Evolutionary conservation across 139 green algal genomes (phyloP), one percentile per base, ranked within the genome.

Genomic region (Chlamydomonas schloesseri): DNA sequence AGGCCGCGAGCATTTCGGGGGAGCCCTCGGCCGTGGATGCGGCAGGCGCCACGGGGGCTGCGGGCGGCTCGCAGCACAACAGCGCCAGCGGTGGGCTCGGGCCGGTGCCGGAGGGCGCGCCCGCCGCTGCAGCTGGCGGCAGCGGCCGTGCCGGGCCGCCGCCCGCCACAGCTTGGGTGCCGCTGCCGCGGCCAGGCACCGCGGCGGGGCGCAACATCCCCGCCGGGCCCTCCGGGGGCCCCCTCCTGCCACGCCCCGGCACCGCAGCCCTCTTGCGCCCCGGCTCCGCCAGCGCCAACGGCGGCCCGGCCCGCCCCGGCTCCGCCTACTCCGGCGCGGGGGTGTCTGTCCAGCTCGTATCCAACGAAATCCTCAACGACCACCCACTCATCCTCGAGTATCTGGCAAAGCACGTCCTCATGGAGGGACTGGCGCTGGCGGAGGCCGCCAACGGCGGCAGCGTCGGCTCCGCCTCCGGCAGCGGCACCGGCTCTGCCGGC

Each of bases 311-410:
- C 8, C 60, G 67, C 18, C 62, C 67, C 4, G 84, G 62, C 34
- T 73, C 65, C 50, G 64, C 78, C n/a, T 84, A 79, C 42, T 81
- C 67, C 0, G 70, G 70, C 3, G 2, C 75, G 28, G 36, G 67
- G 26, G 53, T 62, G 77, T 70, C 58, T 1, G 55, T 65, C 11
- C 74, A 89, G 74, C 74, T 84, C 53, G 31, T 79, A 31, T 69
- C 71, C 74, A 76, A 88, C 58, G 81, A 88, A 26, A 37, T 89
- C 17, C 83, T 91, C 4, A 91, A 91, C 47, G 84, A 91, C 68
- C 72, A 91, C 72, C 88, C 88, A 0, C 28, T 91, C 29, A 81
- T 91, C 58, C 67, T 91, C 17, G 88, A 91, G 80, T 91, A 91
- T 80, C 72, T 91, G 23, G 88, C 84, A 15, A 86, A 88, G 62